Conservation (phyloP, 257 asterid genomes). For the Solanum acaule region DNA sequence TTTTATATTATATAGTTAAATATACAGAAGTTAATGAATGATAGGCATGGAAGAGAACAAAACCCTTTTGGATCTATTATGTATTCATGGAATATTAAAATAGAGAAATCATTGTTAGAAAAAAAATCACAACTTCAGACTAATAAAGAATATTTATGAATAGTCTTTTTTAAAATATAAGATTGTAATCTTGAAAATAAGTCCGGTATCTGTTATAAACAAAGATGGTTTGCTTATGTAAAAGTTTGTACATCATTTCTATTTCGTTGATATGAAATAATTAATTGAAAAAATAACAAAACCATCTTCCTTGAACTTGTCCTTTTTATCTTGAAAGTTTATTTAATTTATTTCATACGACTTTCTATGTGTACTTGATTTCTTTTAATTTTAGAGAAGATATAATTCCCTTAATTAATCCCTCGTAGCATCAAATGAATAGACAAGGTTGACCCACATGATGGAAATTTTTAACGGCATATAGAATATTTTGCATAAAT, state of each 20-base stretch:
- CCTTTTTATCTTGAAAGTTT: not conserved
- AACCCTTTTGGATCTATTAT: not conserved
- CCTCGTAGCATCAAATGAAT: not conserved
- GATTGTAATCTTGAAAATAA: not conserved
- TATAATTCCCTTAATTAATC: not conserved
- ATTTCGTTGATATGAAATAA: not conserved
- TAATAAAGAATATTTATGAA: not conserved
- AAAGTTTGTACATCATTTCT: not conserved
- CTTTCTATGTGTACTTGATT: not conserved
- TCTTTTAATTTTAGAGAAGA: not conserved
- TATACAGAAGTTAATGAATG: not conserved
- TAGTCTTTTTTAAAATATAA: not conserved
- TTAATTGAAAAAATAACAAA: not conserved
- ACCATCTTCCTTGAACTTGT: not conserved
- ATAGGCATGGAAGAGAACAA: not conserved
- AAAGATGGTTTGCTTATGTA: not conserved
- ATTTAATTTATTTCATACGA: not conserved
- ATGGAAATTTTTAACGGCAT: not conserved
- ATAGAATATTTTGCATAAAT: not conserved
- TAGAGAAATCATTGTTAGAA: not conserved
- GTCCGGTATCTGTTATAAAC: not conserved
- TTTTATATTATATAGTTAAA: not conserved
- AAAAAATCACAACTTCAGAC: not conserved
- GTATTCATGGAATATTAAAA: no score
- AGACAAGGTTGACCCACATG: not conserved